Evolutionary conservation across 495 filamentous ascomycete genomes (phyloP).

Genomic region (Aspergillus sparsus): DNA sequence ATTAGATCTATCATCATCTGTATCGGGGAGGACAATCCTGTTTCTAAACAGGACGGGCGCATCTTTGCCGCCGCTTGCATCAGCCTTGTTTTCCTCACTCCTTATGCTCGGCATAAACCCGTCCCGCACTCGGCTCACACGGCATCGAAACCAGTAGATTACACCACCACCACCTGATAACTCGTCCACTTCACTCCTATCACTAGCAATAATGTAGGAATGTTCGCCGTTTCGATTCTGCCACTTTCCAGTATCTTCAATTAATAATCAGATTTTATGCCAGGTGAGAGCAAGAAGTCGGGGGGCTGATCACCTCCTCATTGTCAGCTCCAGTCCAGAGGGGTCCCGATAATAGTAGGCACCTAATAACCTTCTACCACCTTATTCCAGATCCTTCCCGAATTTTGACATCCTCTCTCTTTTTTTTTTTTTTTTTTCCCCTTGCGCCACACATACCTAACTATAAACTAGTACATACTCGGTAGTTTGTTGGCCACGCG

Average conservation of each 20-base stretch:
- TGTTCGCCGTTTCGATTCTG: not conserved
- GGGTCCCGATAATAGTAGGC: too few relatives aligned
- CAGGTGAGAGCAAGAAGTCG: not conserved
- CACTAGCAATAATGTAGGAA: not conserved
- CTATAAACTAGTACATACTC: too few relatives aligned
- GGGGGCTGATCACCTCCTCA: not conserved
- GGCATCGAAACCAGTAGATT: slow-evolving; percentile 10
- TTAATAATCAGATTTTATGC: slow-evolving; percentile 1
- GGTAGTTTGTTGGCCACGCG: too few relatives aligned
- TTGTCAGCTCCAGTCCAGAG: not conserved
- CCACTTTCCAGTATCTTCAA: not conserved
- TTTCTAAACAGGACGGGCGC: too few relatives aligned
- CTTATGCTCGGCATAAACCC: not conserved
- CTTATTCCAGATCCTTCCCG: not conserved
- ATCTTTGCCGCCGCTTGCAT: slow-evolving; percentile 4
- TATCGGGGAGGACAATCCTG: too few relatives aligned
- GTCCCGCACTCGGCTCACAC: slow-evolving; percentile 20
- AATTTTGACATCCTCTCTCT: not conserved
- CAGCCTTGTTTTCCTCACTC: not conserved
- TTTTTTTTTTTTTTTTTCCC: too few relatives aligned
- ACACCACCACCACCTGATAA: not conserved
- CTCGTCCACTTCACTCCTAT: not conserved
- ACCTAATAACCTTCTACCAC: too few relatives aligned
- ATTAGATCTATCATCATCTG: too few relatives aligned
- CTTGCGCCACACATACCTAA: too few relatives aligned